Evolutionary conservation across 2,329 filamentous ascomycete species (phyloP), one percentile per base, ranked within the genome.

Genomic region (Sarocladium kiliense): DNA sequence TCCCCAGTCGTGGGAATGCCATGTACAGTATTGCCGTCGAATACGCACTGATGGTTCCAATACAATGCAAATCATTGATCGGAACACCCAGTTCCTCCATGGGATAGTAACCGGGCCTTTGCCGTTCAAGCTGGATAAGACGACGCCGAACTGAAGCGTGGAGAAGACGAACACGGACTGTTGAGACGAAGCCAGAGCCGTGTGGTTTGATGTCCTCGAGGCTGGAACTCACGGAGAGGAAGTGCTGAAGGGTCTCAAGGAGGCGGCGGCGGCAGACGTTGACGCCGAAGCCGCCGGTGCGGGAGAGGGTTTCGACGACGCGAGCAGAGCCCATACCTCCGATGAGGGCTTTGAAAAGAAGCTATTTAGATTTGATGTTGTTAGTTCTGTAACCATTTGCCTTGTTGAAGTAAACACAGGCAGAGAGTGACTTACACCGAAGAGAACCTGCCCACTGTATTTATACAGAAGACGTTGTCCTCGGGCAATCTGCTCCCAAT

Each of bases 381-480:
- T 23, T 45, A 23, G 18, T 34, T 21, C n/a, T 39, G 11, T 27
- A 55, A 21, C 23, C 19, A 23, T 23, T 39, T 23, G 18, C 10
- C 21, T 25, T 6, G 12, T 3, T 11, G 27, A 3, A 12, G 12
- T 39, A 16, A 23, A 27, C 19, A 27, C 18, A 14, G 12, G 37
- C 16, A 45, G 26, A 54, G 18, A 16, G n/a, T 18, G 37, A 61
- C 70, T 62, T 64, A 76, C 76, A 10, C 73, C 83, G 7, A 84
- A 87, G 19, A 91, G 68, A 21, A 80, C 80, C 1, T 86, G 81
- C 0, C 82, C 84, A 18, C 82, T 87, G 67, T 91, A 92, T 34
- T 88, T 81, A 67, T 89, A 91, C 64, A 91, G 90, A 0, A 91
- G 81, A 61, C 88, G 81, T 65, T 93, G 88, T 0, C 88, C 89